phyloP scores from a whole-genome alignment of 495 filamentous ascomycete genomes.

The Penicillium goetzii region DNA sequence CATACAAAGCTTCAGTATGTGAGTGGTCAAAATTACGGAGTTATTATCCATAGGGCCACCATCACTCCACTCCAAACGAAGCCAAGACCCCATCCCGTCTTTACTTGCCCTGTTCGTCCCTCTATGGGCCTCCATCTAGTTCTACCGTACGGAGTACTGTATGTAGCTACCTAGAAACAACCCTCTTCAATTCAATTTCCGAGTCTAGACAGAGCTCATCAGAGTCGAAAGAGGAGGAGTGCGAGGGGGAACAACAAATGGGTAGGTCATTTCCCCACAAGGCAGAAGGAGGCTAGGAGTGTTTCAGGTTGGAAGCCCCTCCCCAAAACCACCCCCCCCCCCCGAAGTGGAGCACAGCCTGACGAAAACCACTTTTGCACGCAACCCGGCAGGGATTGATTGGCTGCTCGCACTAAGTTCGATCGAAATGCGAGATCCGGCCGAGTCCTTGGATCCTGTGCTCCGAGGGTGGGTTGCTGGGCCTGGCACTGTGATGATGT shows the following conservation, averaged over 20 bases:
- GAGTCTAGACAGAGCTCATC: background rate
- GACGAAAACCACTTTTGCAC: slow-evolving; percentile 4
- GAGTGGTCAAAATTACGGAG: background rate
- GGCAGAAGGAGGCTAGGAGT: slow-evolving; percentile 15
- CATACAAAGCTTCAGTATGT: background rate
- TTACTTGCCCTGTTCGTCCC: background rate
- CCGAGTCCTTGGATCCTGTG: slow-evolving; percentile 17
- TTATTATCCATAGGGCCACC: background rate
- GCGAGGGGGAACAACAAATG: background rate
- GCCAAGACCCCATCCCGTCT: background rate
- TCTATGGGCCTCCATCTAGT: background rate
- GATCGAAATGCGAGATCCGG: slow-evolving; percentile 24
- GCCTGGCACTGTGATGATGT: background rate
- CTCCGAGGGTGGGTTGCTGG: background rate
- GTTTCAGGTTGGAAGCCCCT: slow-evolving; percentile 16
- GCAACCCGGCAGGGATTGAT: slow-evolving; percentile 11
- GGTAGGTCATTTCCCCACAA: slow-evolving; percentile 19
- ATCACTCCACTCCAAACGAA: background rate
- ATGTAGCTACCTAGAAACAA: background rate
- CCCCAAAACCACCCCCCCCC: background rate
- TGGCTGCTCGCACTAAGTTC: slow-evolving; percentile 9
- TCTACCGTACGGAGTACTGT: no score
- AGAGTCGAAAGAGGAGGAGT: background rate
- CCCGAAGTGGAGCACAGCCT: slow-evolving; percentile 13
- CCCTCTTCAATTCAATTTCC: background rate